Base-by-base conservation (phyloP, 139 green algal species). In the Zygnema cylindricum region DNA sequence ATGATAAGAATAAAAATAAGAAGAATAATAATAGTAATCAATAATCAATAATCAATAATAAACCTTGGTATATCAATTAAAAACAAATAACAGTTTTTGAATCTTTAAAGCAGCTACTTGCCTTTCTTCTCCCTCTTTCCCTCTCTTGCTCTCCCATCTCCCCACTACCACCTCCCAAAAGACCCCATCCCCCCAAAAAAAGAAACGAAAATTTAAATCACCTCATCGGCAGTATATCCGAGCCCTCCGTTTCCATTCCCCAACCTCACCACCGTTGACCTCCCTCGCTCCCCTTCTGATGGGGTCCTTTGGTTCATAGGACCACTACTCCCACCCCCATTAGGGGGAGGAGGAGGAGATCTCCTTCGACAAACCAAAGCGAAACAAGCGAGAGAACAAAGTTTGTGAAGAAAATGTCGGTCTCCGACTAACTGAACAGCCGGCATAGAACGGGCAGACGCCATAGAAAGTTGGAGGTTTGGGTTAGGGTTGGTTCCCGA, bases 341-440 rank as follows among this genome's bases (percentile, higher is more conserved):
- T 43, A 55, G 81, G 57, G 42, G 49, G 23, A 1, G 83, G 69
- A 33, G 83, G 83, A 21, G 83, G 83, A 36, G 33, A 38, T 43
- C 83, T 57, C 33, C 33, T 42, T 39, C 69, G 69, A 35, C 85
- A 87, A 41, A 90, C 78, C 22, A 88, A 33, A 38, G 81, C 39
- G 63, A 90, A 90, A 76, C 78, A 88, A n/a, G 77, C 40, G 85
- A 90, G 77, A 49, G 85, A 79, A 35, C 77, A 90, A n/a, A 90
- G 85, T 22, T 35, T 35, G 77, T 86, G 77, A 76, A 90, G 78
- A 49, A 90, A 90, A 1, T 90, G 78, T 1, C 57, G 81, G 85
- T 90, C 85, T 21, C 81, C 78, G 32, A 87, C 32, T 35, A 90
- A 38, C 54, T 79, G 41, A 33, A 90, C 81, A 35, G 38, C 85